Base-by-base conservation (phyloP, 495 filamentous ascomycete genomes). In the Emericellopsis terricola region DNA sequence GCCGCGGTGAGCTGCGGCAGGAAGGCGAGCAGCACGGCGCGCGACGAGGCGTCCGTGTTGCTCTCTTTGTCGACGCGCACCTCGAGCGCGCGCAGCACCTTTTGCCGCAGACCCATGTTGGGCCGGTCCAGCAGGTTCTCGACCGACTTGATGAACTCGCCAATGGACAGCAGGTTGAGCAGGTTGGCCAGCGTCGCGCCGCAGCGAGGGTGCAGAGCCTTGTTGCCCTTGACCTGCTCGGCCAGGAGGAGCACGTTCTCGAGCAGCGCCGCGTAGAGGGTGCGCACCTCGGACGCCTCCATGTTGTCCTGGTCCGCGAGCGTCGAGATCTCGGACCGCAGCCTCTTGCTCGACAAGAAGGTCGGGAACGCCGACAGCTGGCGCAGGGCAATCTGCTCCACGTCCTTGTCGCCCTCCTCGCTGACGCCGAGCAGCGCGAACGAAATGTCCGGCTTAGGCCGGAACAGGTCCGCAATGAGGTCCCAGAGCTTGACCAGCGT, bases 111-210 rank as follows among this genome's bases (percentile, higher is more conserved):
- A 21, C 73, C 65, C 37, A 78, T 60, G 33, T 81, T 73, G 2
- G 75, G 71, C 13, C 74, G 69, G 36, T 76, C 66, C 15, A 94
- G 68, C 20, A 97, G 58, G 13, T 69, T 65, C 39, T 86, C 78
- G 28, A 87, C 75, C 14, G 81, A 79, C 45, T 78, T 76, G 43
- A 93, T 71, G 55, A 94, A 83, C 52, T 92, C 81, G 24, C 70
- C 62, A 6, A 79, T 81, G 3, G 84, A 83, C 29, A 93, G 61
- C 11, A 91, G 68, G 31, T 77, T 70, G 13, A 97, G 64, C 4
- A 89, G 58, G 19, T 75, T 68, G 19, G 78, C 68, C 31, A 94
- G 60, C 4, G 81, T 68, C 20, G 81, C 71, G 19, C 66, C 69
- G 44, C 74, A 76, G 26, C 69, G 62, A 44, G 65, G 68, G 42